phyloP scores from a whole-genome alignment of 768 basidiomycete species.

The Hypholoma sublateritium region DNA sequence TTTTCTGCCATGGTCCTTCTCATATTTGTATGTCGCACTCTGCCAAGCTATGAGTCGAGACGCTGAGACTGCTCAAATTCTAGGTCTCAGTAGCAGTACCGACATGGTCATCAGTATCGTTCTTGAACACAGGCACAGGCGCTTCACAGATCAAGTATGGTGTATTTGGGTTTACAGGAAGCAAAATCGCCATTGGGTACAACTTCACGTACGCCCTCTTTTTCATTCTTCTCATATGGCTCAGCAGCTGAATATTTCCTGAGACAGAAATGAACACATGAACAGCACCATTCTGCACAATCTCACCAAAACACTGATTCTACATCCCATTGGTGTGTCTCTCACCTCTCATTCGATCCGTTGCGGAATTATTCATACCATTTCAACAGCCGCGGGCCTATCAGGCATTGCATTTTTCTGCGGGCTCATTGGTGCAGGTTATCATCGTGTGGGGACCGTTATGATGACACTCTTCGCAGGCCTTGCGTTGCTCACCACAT shows the following conservation, averaged over 20 bases:
- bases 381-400: conserved; percentile 54
- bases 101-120: conserved; percentile 71
- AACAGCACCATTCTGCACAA: conserved; percentile 59
- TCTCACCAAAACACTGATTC: conserved; percentile 71
- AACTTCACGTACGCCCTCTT: conserved; percentile 41
- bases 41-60: neutral
- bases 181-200: conserved; percentile 57
- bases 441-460: conserved; percentile 71
- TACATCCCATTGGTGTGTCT: conserved; percentile 74
- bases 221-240: neutral
- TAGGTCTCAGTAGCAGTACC: conserved; percentile 74
- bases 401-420: conserved; percentile 65
- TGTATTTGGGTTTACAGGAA: conserved; percentile 76
- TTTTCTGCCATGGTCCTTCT: conserved; percentile 72
- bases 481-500: conserved; percentile 64
- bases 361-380: neutral
- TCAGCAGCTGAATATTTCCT: neutral
- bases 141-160: conserved; percentile 54
- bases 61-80: neutral
- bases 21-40: conserved; percentile 52
- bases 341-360: neutral
- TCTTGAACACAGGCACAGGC: conserved; percentile 53
- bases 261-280: conserved; percentile 39
- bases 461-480: conserved; percentile 71
- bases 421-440: conserved; percentile 64